Evolutionary conservation across 495 filamentous ascomycete genomes (phyloP).

Genomic region (Haplographium delicatum): DNA sequence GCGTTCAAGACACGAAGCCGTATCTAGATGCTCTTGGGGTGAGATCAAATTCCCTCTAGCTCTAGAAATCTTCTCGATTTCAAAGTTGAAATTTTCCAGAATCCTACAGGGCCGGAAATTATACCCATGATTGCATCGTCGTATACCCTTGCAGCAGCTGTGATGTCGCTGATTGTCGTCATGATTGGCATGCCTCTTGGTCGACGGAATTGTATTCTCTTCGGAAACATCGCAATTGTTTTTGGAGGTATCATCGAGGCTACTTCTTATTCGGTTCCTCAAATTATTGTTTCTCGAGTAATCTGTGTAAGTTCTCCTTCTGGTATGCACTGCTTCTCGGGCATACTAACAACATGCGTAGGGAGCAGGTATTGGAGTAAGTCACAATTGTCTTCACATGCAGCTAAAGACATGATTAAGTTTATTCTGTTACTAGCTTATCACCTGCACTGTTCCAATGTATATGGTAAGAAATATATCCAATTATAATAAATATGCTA

Average conservation of each 20-base stretch:
- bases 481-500: too few relatives aligned
- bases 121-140: constrained; percentile 35
- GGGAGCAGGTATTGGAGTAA: too few relatives aligned
- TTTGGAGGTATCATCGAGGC: constrained; percentile 10
- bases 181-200: constrained; percentile 24
- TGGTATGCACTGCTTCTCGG: too few relatives aligned
- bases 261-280: neutral
- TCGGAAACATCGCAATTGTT: constrained; percentile 2
- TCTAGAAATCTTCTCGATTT: neutral
- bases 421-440: constrained; percentile 14
- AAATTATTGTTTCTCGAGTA: constrained; percentile 6
- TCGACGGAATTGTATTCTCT: constrained; percentile 5
- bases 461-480: too few relatives aligned
- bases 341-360: too few relatives aligned
- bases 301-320: too few relatives aligned
- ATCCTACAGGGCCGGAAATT: constrained; percentile 29
- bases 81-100: neutral
- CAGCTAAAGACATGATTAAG: too few relatives aligned
- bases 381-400: too few relatives aligned
- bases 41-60: too few relatives aligned
- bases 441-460: constrained; percentile 1
- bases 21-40: constrained; percentile 33
- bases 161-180: constrained; percentile 29
- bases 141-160: constrained; percentile 32
- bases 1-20: constrained; percentile 31